Evolutionary conservation across 768 basidiomycete genomes (phyloP).

Genomic region (Mycena albidolilacea): DNA sequence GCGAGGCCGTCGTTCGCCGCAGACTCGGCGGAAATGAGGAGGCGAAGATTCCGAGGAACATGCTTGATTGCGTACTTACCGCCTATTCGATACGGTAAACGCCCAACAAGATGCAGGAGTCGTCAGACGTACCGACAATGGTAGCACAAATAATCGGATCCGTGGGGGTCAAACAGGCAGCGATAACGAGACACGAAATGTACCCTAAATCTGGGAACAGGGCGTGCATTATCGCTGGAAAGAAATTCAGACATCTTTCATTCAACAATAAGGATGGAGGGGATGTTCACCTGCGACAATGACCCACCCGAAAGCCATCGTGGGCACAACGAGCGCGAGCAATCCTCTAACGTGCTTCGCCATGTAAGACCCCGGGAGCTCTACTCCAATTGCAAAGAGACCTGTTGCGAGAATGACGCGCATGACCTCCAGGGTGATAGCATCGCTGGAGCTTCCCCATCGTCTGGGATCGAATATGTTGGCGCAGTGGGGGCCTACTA

Average conservation of each 20-base stretch:
- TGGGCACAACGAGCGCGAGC: slow-evolving; percentile 80
- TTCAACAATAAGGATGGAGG: not conserved
- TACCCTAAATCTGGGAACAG: slow-evolving; percentile 82
- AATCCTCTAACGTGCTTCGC: slow-evolving; percentile 81
- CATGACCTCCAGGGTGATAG: slow-evolving; percentile 89
- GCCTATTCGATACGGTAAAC: slow-evolving; percentile 54
- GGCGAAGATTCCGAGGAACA: slow-evolving; percentile 83
- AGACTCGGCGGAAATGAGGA: slow-evolving; percentile 88
- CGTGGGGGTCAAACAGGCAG: slow-evolving; percentile 93
- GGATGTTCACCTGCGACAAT: slow-evolving; percentile 71
- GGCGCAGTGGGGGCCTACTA: slow-evolving; percentile 81
- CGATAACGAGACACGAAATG: slow-evolving; percentile 86
- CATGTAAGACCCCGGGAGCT: slow-evolving; percentile 91
- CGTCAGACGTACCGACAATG: slow-evolving; percentile 70
- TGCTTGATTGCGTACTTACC: slow-evolving; percentile 79
- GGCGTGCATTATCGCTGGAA: slow-evolving; percentile 71
- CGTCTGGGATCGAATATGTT: slow-evolving; percentile 82
- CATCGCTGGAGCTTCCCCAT: slow-evolving; percentile 70
- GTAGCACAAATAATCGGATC: slow-evolving; percentile 94
- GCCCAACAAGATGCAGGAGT: not conserved
- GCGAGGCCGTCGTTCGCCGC: slow-evolving; percentile 97
- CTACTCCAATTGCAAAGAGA: slow-evolving; percentile 95
- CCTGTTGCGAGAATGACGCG: slow-evolving; percentile 92
- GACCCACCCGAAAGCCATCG: slow-evolving; percentile 91
- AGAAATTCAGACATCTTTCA: not conserved